A percentile compares a stretch with the other conserved stretches of the same genome.
Conservation (phyloP, 345 rosid genomes). For the Nephelium lappaceum region DNA sequence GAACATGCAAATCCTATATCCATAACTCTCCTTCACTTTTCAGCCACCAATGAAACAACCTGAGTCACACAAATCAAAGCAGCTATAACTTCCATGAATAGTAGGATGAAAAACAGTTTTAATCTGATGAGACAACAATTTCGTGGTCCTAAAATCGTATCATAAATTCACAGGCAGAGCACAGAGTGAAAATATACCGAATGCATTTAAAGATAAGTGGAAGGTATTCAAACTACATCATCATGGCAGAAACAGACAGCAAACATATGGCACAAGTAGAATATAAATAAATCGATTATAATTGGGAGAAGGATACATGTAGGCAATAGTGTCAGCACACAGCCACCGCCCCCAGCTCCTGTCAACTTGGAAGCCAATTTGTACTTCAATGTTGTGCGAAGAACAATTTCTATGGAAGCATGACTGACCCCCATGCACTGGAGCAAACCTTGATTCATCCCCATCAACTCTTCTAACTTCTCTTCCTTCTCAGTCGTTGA, state of each 20-base stretch:
- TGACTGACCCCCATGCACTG: slow-evolving; percentile 95
- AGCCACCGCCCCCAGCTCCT: slow-evolving; percentile 98
- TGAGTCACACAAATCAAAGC: neutral
- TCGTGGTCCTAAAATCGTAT: neutral
- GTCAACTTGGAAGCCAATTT: slow-evolving; percentile 87
- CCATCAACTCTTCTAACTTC: slow-evolving; percentile 79
- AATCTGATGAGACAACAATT: neutral
- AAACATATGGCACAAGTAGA: neutral
- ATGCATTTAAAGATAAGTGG: neutral
- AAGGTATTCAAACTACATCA: neutral
- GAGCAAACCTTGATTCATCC: slow-evolving; percentile 92
- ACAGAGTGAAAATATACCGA: neutral
- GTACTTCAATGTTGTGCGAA: slow-evolving; percentile 69
- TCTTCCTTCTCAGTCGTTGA: slow-evolving; percentile 64
- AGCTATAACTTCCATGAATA: neutral
- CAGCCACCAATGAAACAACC: neutral
- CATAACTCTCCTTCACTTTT: neutral
- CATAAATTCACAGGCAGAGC: neutral
- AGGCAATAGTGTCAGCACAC: slow-evolving; percentile 84
- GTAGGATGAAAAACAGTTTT: neutral
- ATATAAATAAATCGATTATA: neutral
- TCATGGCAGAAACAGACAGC: neutral
- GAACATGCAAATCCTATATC: neutral
- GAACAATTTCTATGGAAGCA: slow-evolving; percentile 76
- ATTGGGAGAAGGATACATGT: slow-evolving; percentile 62